Evolutionary conservation across 1,284 basidiomycete genomes (phyloP).

Genomic region (Exobasidium rhododendri): DNA sequence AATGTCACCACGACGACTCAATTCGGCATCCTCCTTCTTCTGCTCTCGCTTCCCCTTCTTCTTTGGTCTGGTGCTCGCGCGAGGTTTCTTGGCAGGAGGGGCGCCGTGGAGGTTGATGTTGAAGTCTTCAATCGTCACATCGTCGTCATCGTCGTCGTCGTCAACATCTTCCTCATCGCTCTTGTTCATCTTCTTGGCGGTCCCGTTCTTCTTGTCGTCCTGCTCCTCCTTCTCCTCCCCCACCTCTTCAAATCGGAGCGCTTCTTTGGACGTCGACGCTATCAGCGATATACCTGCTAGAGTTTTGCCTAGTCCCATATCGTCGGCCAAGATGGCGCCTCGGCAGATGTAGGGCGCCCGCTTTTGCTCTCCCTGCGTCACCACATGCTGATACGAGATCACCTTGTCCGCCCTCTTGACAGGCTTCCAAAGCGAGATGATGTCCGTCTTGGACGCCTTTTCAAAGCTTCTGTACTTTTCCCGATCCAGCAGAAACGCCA

Average conservation of each 20-base stretch:
- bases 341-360: conserved; percentile 68
- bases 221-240: background rate
- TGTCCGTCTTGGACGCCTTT: conserved; percentile 36
- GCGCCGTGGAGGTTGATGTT: conserved; percentile 26
- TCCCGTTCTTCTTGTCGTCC: conserved; percentile 10
- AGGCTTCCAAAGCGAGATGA: conserved; percentile 72
- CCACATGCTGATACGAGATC: conserved; percentile 62
- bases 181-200: background rate
- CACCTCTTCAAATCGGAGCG: conserved; percentile 51
- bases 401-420: conserved; percentile 54
- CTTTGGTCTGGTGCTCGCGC: conserved; percentile 54
- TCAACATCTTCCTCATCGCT: conserved; percentile 9
- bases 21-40: conserved; percentile 24
- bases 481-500: conserved; percentile 91
- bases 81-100: conserved; percentile 33
- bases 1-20: conserved; percentile 36
- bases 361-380: conserved; percentile 74
- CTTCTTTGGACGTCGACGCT: conserved; percentile 73
- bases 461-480: conserved; percentile 59
- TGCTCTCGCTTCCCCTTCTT: conserved; percentile 57
- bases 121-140: conserved; percentile 11
- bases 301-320: conserved; percentile 94
- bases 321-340: conserved; percentile 73
- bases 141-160: conserved; percentile 18
- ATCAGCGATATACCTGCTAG: conserved; percentile 87